phyloP scores from a whole-genome alignment of 1,139 yeast genomes.

The Zygoascus meyerae region DNA sequence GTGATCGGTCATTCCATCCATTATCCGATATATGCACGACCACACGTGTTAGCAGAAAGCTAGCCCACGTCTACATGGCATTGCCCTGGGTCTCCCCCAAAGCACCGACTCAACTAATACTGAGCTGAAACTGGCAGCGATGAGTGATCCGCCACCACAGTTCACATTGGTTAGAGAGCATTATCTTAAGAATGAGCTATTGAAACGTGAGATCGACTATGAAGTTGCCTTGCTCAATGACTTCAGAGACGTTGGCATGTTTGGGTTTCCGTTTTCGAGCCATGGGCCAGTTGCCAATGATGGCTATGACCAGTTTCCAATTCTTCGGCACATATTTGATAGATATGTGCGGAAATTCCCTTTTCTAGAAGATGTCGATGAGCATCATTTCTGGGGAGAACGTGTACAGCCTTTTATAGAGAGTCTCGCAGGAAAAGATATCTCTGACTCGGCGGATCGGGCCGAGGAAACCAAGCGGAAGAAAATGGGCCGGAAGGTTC shows the following conservation, averaged over 20 bases:
- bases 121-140: no score
- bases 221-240: constrained; percentile 59
- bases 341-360: constrained; percentile 68
- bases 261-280: constrained; percentile 65
- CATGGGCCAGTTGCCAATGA: constrained; percentile 8
- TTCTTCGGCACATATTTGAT: constrained; percentile 58
- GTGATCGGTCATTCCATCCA: no score
- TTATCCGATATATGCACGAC: no score
- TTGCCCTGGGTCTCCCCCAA: no score
- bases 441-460: constrained; percentile 65
- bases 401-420: constrained; percentile 78
- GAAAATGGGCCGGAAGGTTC: constrained; percentile 53
- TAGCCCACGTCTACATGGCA: no score
- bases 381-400: constrained; percentile 63
- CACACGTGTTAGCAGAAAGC: no score
- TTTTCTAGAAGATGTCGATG: constrained; percentile 52
- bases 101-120: no score
- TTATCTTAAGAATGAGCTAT: constrained; percentile 72
- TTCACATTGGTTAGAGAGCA: constrained; percentile 58
- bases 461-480: constrained; percentile 69
- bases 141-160: neutral
- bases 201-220: constrained; percentile 52
- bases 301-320: constrained; percentile 47
- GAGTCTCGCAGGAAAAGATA: constrained; percentile 61
- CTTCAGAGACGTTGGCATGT: constrained; percentile 51